Base-by-base conservation (phyloP, 2,329 filamentous ascomycete species). In the Calonectria crousiana region DNA sequence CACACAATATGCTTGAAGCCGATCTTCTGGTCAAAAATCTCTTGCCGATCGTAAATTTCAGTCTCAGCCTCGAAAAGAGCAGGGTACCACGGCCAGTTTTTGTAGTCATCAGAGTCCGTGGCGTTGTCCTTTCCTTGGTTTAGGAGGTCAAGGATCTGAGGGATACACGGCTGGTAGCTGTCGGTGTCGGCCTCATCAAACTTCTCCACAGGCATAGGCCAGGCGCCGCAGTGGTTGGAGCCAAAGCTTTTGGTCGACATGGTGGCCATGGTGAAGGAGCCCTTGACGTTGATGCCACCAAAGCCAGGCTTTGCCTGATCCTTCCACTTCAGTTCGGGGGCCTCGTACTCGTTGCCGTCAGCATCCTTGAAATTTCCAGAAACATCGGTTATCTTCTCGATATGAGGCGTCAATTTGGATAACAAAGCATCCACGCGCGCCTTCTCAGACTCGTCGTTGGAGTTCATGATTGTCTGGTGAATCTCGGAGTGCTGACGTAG, bases 211-310 rank as follows among this genome's bases (percentile, higher is more conserved):
- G 86, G 82, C 73, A 88, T 80, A 0, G 87, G 86, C 2, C 81
- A 84, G 41, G 86, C 78, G 23, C 87, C 87, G 64, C 87, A 88
- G 41, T 87, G 79, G 26, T 84, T 86, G 23, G 84, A 85, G 0
- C 82, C 81, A 18, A 88, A 74, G 72, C 85, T 87, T 76, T 88
- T 88, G 32, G 87, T 81, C 0, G 87, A 88, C 69, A 87, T 86
- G 0, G 86, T 87, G 2, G 84, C 82, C 2, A 85, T 81, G 3
- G 87, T 87, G 69, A 84, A 84, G 8, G 82, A 86, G 26, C 83
- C 85, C 5, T 84, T 84, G 38, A 82, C 82, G 49, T 83, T 87
- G 72, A 88, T 81, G 10, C 87, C 87, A 28, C 87, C 87, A 2
- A 81, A 82, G 13, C 78, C 77, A 13, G 77, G 78, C 38, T 71